These are phyloP conservation scores for Protostelium mycophagum DNA, from an alignment of 78 protist species.

Conservation along the genomic window DNA sequence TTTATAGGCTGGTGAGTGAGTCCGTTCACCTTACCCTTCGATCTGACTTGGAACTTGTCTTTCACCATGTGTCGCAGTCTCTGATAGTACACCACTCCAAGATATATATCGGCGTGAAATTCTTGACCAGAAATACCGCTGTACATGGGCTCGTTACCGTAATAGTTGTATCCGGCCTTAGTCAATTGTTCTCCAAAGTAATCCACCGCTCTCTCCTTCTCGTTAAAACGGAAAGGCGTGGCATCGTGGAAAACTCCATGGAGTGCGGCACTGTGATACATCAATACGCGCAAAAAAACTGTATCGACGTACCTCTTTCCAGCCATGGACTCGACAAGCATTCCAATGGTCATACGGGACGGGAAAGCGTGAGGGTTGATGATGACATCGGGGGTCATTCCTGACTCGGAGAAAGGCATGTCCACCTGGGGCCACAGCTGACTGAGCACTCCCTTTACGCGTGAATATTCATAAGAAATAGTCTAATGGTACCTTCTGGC, in stretches of 20 bases:
- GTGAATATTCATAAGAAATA: neutral
- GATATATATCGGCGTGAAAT: constrained; percentile 88
- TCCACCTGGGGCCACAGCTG: constrained; percentile 80
- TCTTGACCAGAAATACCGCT: constrained; percentile 86
- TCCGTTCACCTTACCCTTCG: constrained; percentile 84
- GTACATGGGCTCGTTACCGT: constrained; percentile 89
- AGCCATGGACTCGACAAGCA: constrained; percentile 95
- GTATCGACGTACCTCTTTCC: constrained; percentile 59
- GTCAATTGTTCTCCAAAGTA: constrained; percentile 89
- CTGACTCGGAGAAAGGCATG: constrained; percentile 98
- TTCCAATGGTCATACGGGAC: constrained; percentile 99
- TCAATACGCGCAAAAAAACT: neutral
- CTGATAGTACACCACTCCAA: constrained; percentile 96
- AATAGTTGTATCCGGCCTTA: constrained; percentile 87
- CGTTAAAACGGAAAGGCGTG: constrained; percentile 86
- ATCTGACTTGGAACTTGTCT: constrained; percentile 98
- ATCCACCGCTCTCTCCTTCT: constrained; percentile 78
- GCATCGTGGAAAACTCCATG: constrained; percentile 90
- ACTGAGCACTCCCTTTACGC: constrained; percentile 47
- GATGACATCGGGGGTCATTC: constrained; percentile 94
- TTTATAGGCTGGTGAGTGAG: constrained; percentile 97
- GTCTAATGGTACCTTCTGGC: constrained; percentile 83
- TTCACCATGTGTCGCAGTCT: constrained; percentile 98
- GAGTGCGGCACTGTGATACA: constrained; percentile 47
- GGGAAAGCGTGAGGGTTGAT: constrained; percentile 99